Evolutionary conservation across 257 asterid species (phyloP).

Genomic region (Salvia splendens): DNA sequence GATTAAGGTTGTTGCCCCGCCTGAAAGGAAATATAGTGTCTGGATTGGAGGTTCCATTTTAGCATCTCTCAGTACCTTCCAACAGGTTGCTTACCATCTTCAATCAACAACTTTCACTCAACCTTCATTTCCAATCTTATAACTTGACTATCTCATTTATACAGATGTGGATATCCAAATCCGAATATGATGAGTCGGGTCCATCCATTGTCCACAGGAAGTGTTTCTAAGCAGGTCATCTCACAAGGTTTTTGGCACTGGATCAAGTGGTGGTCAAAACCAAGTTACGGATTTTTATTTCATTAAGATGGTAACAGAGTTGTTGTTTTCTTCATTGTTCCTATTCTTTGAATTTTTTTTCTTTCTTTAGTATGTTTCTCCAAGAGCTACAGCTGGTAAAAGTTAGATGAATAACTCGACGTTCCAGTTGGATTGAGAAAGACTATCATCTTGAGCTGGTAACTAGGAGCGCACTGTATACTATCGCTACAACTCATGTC

Average conservation of each 20-base stretch:
- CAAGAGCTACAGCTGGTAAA: not conserved
- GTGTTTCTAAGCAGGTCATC: slow-evolving; percentile 28
- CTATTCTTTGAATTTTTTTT: slow-evolving; percentile 18
- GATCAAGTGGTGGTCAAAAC: slow-evolving; percentile 25
- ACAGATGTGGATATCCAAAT: slow-evolving; percentile 37
- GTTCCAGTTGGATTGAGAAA: slow-evolving; percentile 22
- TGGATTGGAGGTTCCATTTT: too few species aligned
- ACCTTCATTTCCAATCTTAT: not conserved
- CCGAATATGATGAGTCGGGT: slow-evolving; percentile 36
- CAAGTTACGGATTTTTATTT: slow-evolving; percentile 11
- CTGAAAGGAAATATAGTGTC: too few species aligned
- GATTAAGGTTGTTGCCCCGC: too few species aligned
- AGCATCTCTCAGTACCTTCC: slow-evolving; percentile 10
- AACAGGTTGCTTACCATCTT: slow-evolving; percentile 28
- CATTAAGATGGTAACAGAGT: slow-evolving; percentile 27
- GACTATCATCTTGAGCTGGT: not conserved
- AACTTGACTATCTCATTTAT: not conserved
- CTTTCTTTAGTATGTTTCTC: slow-evolving; percentile 10
- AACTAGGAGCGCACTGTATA: not conserved
- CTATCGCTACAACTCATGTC: slow-evolving; percentile 26
- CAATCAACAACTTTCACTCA: too few species aligned
- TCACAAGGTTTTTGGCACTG: slow-evolving; percentile 21
- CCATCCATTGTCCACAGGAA: slow-evolving; percentile 38
- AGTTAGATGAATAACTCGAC: slow-evolving; percentile 31
- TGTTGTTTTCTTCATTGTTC: slow-evolving; percentile 4